Conservation (phyloP, 495 filamentous ascomycete genomes). For the Tuber calosporum region DNA sequence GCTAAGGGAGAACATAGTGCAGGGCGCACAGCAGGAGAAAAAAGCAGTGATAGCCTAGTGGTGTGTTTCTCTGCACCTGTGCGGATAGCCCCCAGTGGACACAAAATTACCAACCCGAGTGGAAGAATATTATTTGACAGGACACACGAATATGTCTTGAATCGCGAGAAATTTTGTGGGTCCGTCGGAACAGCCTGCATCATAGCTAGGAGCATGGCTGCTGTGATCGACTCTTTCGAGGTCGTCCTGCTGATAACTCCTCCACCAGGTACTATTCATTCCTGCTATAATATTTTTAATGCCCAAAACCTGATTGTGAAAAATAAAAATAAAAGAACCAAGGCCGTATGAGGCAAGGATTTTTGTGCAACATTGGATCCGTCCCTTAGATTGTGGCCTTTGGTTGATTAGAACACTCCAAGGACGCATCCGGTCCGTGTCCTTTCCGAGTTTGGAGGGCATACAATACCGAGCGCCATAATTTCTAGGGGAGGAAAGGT, state of each 20-base stretch:
- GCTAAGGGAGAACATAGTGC: neutral
- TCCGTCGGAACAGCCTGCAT: constrained; percentile 31
- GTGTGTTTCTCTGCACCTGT: constrained; percentile 6
- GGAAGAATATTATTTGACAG: constrained; percentile 23
- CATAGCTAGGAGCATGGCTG: constrained; percentile 16
- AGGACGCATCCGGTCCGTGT: neutral
- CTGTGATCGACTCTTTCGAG: constrained; percentile 10
- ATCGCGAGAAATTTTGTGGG: constrained; percentile 22
- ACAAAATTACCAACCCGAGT: constrained; percentile 7
- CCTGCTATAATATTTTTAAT: neutral
- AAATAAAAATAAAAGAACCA: no score
- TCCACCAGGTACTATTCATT: constrained; percentile 17
- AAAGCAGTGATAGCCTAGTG: constrained; percentile 13
- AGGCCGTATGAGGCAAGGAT: neutral
- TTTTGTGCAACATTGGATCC: neutral
- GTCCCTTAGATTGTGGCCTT: neutral
- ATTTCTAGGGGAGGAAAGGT: neutral
- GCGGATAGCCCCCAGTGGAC: neutral
- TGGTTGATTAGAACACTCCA: neutral
- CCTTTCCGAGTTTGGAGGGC: neutral
- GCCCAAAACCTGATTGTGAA: neutral
- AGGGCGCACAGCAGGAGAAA: constrained; percentile 8
- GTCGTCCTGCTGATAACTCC: constrained; percentile 21
- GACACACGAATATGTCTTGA: constrained; percentile 19
- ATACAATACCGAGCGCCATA: constrained; percentile 11